A percentile compares a stretch with the other conserved stretches of the same genome.
Evolutionary conservation across 2,329 filamentous ascomycete species (phyloP).

Genomic region (Albifimbria verrucaria): DNA sequence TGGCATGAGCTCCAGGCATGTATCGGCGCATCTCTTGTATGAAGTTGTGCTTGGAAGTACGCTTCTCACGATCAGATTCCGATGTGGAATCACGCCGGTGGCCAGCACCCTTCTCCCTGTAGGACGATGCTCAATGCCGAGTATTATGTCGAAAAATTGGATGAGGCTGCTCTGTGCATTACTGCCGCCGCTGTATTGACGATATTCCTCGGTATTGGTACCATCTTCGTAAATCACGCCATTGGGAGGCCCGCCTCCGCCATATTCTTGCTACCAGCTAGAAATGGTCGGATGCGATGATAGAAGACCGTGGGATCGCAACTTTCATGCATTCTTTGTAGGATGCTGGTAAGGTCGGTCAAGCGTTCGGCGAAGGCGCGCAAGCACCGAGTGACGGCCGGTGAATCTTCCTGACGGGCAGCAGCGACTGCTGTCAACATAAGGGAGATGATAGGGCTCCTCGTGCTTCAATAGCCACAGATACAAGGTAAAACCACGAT

Average conservation of each 20-base stretch:
- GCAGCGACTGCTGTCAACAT: slow-evolving; percentile 87
- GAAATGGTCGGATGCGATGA: slow-evolving; percentile 89
- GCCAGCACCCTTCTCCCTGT: slow-evolving; percentile 67
- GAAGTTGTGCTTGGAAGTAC: slow-evolving; percentile 65
- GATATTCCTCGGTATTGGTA: slow-evolving; percentile 63
- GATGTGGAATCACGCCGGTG: slow-evolving; percentile 14
- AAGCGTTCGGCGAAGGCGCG: slow-evolving; percentile 80
- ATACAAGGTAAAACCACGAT: slow-evolving; percentile 98
- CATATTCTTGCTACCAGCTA: slow-evolving; percentile 98
- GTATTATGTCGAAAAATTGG: slow-evolving; percentile 92
- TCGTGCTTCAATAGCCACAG: slow-evolving; percentile 90
- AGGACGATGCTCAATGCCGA: slow-evolving; percentile 85
- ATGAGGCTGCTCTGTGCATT: slow-evolving; percentile 97
- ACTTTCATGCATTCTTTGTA: slow-evolving; percentile 90
- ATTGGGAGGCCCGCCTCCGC: slow-evolving; percentile 79
- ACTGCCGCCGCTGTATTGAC: slow-evolving; percentile 88
- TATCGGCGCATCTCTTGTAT: slow-evolving; percentile 96
- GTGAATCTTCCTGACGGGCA: slow-evolving; percentile 65
- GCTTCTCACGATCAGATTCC: slow-evolving; percentile 42
- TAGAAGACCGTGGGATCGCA: slow-evolving; percentile 96
- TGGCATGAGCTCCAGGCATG: slow-evolving; percentile 91
- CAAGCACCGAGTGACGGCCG: slow-evolving; percentile 74
- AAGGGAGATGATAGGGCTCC: slow-evolving; percentile 83
- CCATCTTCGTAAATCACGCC: slow-evolving; percentile 88
- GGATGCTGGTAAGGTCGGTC: slow-evolving; percentile 74